A percentile compares a stretch with the other conserved stretches of the same genome.
phyloP scores from a whole-genome alignment of 164 flowering plant genomes.

The Aristolochia californica region DNA sequence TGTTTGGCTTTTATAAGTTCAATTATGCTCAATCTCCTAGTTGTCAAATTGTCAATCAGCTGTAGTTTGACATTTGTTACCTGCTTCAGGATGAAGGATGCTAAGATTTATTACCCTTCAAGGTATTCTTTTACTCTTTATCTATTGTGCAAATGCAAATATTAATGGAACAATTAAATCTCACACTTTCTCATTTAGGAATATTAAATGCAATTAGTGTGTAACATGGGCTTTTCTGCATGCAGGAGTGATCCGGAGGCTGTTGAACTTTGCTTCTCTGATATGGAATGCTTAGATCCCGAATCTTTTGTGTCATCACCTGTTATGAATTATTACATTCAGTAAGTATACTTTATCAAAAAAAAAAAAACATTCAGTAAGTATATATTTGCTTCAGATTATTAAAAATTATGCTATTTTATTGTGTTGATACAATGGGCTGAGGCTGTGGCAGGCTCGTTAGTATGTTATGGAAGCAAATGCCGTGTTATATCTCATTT shows the following conservation, averaged over 20 bases:
- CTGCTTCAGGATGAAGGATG: constrained; percentile 38
- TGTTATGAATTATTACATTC: constrained; percentile 83
- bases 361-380: too few relatives aligned
- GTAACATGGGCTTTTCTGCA: constrained; percentile 7
- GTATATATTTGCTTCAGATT: constrained; percentile 1
- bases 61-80: not conserved
- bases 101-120: constrained; percentile 72
- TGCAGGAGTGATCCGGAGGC: constrained; percentile 69
- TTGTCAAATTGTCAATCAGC: not conserved
- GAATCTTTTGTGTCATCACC: constrained; percentile 56
- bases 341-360: too few relatives aligned
- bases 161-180: not conserved
- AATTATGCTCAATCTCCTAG: not conserved
- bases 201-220: not conserved
- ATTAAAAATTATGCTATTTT: too few relatives aligned
- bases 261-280: constrained; percentile 53
- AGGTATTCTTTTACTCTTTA: constrained; percentile 35
- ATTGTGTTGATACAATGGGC: not conserved
- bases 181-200: not conserved
- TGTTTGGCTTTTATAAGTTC: not conserved
- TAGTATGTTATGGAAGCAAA: not conserved
- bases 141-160: not conserved
- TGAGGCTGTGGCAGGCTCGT: not conserved
- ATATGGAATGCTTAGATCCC: constrained; percentile 65
- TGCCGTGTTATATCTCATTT: not conserved